Percentiles rank a stretch among this genome's conserved stretches.
These are phyloP conservation scores for Coemansia sp. DNA, from an alignment of 192 early-diverging fungal genomes.

Conservation along the genomic window DNA sequence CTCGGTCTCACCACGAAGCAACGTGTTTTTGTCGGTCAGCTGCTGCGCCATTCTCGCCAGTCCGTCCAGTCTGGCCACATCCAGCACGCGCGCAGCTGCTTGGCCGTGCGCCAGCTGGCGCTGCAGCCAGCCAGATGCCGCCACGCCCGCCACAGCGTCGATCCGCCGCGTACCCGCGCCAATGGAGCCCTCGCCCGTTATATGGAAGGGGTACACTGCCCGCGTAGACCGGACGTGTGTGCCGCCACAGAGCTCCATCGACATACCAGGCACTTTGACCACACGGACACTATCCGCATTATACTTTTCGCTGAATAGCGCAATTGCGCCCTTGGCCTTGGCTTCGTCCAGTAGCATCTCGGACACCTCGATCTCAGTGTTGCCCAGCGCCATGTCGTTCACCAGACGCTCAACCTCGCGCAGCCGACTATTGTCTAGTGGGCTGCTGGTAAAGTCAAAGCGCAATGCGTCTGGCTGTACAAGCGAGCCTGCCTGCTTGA, in stretches of 20 bases:
- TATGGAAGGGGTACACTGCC: conserved; percentile 79
- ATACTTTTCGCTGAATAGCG: conserved; percentile 92
- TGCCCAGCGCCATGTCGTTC: conserved; percentile 70
- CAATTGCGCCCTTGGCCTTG: conserved; percentile 77
- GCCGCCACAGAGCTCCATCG: conserved; percentile 95
- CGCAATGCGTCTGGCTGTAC: conserved; percentile 86
- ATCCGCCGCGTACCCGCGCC: conserved; percentile 96
- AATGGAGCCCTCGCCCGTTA: conserved; percentile 82
- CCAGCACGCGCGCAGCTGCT: conserved; percentile 53
- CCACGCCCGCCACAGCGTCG: conserved; percentile 87
- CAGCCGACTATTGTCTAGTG: conserved; percentile 60
- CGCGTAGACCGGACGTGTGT: conserved; percentile 87
- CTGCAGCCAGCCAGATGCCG: conserved; percentile 65
- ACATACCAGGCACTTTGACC: conserved; percentile 72
- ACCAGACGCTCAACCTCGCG: conserved; percentile 64
- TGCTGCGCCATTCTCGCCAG: conserved; percentile 53
- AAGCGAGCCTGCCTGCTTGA: conserved; percentile 91
- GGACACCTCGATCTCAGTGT: conserved; percentile 63
- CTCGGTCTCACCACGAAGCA: conserved; percentile 11
- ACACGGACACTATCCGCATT: conserved; percentile 93
- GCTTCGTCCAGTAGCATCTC: conserved; percentile 77
- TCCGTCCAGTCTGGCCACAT: conserved; percentile 53
- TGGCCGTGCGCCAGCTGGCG: conserved; percentile 60
- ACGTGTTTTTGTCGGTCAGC: conserved; percentile 7
- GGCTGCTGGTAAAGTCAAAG: conserved; percentile 84